Evolutionary conservation across 2,329 filamentous ascomycete species (phyloP).

Genomic region (Seiridium unicorne): DNA sequence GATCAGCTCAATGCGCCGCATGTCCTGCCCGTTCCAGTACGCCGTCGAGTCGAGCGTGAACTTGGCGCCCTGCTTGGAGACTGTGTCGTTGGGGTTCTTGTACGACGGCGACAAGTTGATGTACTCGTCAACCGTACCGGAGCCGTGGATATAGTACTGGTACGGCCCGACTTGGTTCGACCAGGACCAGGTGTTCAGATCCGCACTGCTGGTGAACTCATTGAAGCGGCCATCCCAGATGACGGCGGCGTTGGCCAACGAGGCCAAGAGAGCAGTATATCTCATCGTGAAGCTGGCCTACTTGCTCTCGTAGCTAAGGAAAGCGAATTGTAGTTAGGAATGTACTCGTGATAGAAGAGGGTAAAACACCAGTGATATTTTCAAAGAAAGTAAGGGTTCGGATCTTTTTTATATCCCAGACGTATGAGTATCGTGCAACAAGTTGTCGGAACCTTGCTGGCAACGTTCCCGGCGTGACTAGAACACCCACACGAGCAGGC

Average conservation of each 20-base stretch:
- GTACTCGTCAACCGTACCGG: slow-evolving; percentile 51
- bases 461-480: too few relatives aligned
- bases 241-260: slow-evolving; percentile 27
- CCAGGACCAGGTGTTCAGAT: slow-evolving; percentile 58
- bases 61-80: slow-evolving; percentile 64
- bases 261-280: not conserved
- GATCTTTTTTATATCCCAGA: too few relatives aligned
- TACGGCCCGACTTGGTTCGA: slow-evolving; percentile 62
- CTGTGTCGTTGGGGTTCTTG: slow-evolving; percentile 65
- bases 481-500: not conserved
- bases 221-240: slow-evolving; percentile 63
- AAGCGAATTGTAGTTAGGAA: too few relatives aligned
- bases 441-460: too few relatives aligned
- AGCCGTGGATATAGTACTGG: slow-evolving; percentile 75
- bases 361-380: too few relatives aligned
- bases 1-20: slow-evolving; percentile 74
- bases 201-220: slow-evolving; percentile 42
- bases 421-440: too few relatives aligned
- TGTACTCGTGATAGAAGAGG: too few relatives aligned
- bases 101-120: slow-evolving; percentile 56
- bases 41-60: slow-evolving; percentile 64
- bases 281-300: not conserved
- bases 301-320: too few relatives aligned
- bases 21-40: slow-evolving; percentile 70
- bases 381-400: too few relatives aligned